phyloP scores from a whole-genome alignment of 2,329 filamentous ascomycete species.

The Akanthomyces uredinophilus region DNA sequence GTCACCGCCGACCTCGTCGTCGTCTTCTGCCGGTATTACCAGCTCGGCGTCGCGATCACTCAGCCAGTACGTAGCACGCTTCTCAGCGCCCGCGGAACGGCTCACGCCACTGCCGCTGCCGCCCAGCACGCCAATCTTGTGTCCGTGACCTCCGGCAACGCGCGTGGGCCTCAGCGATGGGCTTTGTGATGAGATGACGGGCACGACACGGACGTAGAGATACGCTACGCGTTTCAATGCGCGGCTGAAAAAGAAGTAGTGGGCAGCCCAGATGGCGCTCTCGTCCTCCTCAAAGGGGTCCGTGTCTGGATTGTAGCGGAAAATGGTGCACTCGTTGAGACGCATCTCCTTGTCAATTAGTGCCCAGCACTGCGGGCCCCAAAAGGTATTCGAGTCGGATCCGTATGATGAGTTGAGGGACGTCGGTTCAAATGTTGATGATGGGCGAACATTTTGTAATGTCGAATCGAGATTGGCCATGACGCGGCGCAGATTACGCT shows the following conservation, averaged over 20 bases:
- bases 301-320: slow-evolving; percentile 82
- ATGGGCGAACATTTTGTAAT: slow-evolving; percentile 77
- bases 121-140: slow-evolving; percentile 12
- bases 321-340: slow-evolving; percentile 80
- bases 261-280: slow-evolving; percentile 87
- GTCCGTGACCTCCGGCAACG: slow-evolving; percentile 23
- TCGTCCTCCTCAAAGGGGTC: slow-evolving; percentile 91
- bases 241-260: slow-evolving; percentile 98
- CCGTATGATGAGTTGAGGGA: slow-evolving; percentile 38
- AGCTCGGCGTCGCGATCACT: slow-evolving; percentile 57
- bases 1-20: slow-evolving; percentile 46
- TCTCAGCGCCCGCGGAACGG: slow-evolving; percentile 36
- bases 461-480: slow-evolving; percentile 87
- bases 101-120: slow-evolving; percentile 11
- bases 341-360: slow-evolving; percentile 93
- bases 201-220: slow-evolving; percentile 85
- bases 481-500: slow-evolving; percentile 71
- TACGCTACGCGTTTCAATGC: slow-evolving; percentile 88
- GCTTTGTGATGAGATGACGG: slow-evolving; percentile 61
- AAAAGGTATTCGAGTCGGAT: slow-evolving; percentile 55
- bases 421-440: slow-evolving; percentile 36
- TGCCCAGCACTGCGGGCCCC: slow-evolving; percentile 89
- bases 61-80: slow-evolving; percentile 85
- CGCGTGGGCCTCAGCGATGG: slow-evolving; percentile 40
- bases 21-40: slow-evolving; percentile 39